A percentile compares a stretch with the other conserved stretches of the same genome.
Conservation (phyloP, 1,284 basidiomycete species). For the Stereum hirsutum region DNA sequence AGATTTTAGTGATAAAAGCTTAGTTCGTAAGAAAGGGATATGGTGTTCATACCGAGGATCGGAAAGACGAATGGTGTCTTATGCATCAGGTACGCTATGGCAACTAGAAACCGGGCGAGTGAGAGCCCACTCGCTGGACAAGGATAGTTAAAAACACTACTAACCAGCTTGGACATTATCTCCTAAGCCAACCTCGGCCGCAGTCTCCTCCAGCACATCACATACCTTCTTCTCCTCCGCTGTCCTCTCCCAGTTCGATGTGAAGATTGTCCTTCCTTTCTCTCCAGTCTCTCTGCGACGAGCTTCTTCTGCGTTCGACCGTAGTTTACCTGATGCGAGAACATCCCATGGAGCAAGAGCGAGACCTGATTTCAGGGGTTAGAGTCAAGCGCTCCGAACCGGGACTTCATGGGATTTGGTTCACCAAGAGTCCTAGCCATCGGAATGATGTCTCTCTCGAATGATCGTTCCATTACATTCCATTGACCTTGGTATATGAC, state of each 20-base stretch:
- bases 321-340: conserved; percentile 27
- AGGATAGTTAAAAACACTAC: no score
- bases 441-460: conserved; percentile 45
- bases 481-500: conserved; percentile 46
- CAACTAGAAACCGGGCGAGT: no score
- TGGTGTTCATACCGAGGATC: no score
- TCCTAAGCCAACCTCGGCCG: conserved; percentile 30
- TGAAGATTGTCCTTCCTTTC: conserved; percentile 6
- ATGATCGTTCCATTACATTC: conserved; percentile 35
- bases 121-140: no score
- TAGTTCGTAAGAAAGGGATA: no score
- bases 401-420: neutral
- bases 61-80: conserved; percentile 21
- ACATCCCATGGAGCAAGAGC: conserved; percentile 32
- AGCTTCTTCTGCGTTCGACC: conserved; percentile 24
- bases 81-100: conserved; percentile 12
- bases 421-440: conserved; percentile 25
- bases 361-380: conserved; percentile 22
- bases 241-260: conserved; percentile 12
- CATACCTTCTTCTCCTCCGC: conserved; percentile 12
- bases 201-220: conserved; percentile 21
- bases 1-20: no score
- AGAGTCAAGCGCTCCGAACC: no score
- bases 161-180: no score
- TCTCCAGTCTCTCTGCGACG: conserved; percentile 10